Evolutionary conservation across 2,329 filamentous ascomycete species (phyloP).

Genomic region (Blastomyces emzantsi): DNA sequence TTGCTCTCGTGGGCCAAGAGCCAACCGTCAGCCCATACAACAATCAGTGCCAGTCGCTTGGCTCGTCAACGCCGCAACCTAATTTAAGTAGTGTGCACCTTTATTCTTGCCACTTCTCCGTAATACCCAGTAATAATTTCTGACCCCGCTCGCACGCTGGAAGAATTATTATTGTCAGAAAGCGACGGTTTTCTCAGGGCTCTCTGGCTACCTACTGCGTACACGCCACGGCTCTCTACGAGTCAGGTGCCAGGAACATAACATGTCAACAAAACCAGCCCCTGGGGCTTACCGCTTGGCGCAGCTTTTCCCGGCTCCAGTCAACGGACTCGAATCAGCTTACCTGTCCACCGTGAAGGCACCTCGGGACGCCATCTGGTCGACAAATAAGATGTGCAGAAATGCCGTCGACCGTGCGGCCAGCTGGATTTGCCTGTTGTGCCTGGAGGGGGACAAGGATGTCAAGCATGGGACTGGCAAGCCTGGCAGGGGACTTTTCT

Average conservation of each 20-base stretch:
- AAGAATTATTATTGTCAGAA: neutral
- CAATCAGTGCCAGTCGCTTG: neutral
- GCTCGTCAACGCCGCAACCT: neutral
- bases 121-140: neutral
- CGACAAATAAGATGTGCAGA: constrained; percentile 6
- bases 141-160: neutral
- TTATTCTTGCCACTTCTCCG: neutral
- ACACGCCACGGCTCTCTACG: neutral
- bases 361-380: neutral
- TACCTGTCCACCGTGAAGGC: neutral
- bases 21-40: neutral
- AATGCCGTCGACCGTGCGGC: neutral
- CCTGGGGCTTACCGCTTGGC: neutral
- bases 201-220: no score
- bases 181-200: neutral
- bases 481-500: neutral
- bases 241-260: constrained; percentile 1
- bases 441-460: constrained; percentile 3
- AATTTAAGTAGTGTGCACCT: neutral
- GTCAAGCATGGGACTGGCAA: neutral
- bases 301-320: neutral
- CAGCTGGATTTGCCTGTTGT: constrained; percentile 4
- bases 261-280: neutral
- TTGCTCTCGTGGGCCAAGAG: neutral
- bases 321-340: neutral